Evolutionary conservation across 2,329 filamentous ascomycete species (phyloP).

Genomic region (Laburnicola sp.): DNA sequence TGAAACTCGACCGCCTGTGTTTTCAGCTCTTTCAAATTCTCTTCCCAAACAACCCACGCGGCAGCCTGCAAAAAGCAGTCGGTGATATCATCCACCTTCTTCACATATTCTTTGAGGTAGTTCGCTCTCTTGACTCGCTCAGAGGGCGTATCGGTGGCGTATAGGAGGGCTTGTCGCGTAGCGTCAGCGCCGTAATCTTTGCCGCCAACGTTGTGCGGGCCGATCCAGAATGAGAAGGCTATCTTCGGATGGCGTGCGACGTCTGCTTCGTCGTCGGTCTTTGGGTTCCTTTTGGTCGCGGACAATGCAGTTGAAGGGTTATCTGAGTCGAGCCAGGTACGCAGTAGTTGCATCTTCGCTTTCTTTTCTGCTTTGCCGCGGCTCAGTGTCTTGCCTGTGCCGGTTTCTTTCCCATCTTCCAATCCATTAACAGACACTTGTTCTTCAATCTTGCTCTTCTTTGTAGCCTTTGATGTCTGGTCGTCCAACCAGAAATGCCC

Average conservation of each 20-base stretch:
- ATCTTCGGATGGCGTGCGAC: constrained; percentile 17
- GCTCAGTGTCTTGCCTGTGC: constrained; percentile 39
- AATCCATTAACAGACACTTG: background rate
- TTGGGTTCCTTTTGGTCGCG: constrained; percentile 2
- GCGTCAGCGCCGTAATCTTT: background rate
- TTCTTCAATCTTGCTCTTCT: background rate
- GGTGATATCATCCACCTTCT: constrained; percentile 78
- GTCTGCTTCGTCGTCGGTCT: background rate
- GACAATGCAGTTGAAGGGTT: constrained; percentile 14
- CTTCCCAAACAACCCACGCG: constrained; percentile 76
- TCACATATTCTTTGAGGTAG: constrained; percentile 15
- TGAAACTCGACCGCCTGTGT: background rate
- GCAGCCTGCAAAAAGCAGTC: constrained; percentile 78
- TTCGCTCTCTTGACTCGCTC: constrained; percentile 1
- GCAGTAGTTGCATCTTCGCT: constrained; percentile 66
- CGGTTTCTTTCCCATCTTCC: constrained; percentile 20
- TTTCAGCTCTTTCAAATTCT: constrained; percentile 48
- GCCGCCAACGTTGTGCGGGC: too few species aligned
- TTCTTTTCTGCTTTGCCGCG: constrained; percentile 56
- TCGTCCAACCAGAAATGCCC: constrained; percentile 42
- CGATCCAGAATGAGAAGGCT: constrained; percentile 16
- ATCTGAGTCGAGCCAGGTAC: constrained; percentile 31
- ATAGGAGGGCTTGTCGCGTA: constrained; percentile 8
- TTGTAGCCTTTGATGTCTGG: background rate
- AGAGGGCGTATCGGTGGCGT: constrained; percentile 2